phyloP scores from a whole-genome alignment of 768 basidiomycete species.

The Cystofilobasidium bisporidii region DNA sequence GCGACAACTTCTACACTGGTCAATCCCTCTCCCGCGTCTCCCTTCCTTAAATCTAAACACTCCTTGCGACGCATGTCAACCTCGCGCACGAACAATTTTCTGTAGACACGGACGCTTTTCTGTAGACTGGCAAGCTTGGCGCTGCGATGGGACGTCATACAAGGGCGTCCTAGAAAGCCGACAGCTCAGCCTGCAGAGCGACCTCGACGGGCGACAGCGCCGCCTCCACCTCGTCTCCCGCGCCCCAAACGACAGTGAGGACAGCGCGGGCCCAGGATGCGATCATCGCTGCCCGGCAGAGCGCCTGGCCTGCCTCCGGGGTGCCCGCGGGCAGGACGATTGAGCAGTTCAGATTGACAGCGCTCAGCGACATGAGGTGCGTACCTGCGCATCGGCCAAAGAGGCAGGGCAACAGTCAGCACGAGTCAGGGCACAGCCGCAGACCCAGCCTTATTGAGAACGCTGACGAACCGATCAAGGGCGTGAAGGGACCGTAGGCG shows the following conservation, averaged over 20 bases:
- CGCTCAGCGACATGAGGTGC: constrained; percentile 14
- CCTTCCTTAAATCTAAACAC: too few relatives aligned
- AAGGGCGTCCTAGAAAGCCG: neutral
- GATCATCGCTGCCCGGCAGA: constrained; percentile 9
- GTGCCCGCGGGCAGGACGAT: constrained; percentile 10
- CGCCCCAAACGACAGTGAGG: constrained; percentile 13
- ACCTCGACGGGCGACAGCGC: constrained; percentile 1
- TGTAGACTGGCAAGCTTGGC: too few relatives aligned
- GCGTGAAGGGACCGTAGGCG: constrained; percentile 14
- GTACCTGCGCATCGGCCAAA: constrained; percentile 1
- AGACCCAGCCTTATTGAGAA: too few relatives aligned
- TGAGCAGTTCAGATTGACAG: constrained; percentile 10
- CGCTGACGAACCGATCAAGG: constrained; percentile 21
- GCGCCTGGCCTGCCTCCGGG: neutral
- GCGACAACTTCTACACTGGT: too few relatives aligned
- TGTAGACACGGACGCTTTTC: too few relatives aligned
- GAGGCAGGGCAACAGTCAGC: neutral
- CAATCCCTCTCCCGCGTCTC: too few relatives aligned
- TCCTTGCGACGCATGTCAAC: too few relatives aligned
- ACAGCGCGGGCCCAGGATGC: constrained; percentile 10
- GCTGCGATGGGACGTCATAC: too few relatives aligned
- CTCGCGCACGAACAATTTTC: too few relatives aligned
- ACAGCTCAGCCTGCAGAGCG: neutral
- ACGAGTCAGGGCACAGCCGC: too few relatives aligned
- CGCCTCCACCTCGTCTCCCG: neutral